Conservation (phyloP, 805 yeast species). For the Teunomyces gatunensis region DNA sequence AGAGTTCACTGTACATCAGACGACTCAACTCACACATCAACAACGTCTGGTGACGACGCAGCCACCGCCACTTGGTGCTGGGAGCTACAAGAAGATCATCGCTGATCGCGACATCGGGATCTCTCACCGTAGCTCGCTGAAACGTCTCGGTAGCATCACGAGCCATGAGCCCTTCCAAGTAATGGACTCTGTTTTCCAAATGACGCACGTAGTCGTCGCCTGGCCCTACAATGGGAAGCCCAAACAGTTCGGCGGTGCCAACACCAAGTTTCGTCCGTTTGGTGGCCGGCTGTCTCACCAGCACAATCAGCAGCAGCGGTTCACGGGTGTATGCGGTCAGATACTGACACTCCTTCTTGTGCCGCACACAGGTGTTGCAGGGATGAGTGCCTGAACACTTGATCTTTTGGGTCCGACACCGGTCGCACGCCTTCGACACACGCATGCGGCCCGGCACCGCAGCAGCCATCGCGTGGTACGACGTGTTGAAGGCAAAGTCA, state of each 20-base stretch:
- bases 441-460: conserved; percentile 23
- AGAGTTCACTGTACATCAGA: conserved; percentile 29
- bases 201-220: conserved; percentile 26
- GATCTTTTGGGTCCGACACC: conserved; percentile 54
- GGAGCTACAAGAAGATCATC: conserved; percentile 21
- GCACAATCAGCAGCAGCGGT: neutral
- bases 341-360: conserved; percentile 33
- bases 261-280: neutral
- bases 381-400: conserved; percentile 57
- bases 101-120: conserved; percentile 17
- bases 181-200: conserved; percentile 40
- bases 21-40: conserved; percentile 40
- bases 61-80: conserved; percentile 46
- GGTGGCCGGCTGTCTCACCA: neutral
- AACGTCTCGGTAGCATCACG: conserved; percentile 12
- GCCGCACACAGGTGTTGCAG: conserved; percentile 45
- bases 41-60: conserved; percentile 45
- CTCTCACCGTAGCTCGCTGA: conserved; percentile 12
- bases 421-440: conserved; percentile 54
- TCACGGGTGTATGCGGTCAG: conserved; percentile 6
- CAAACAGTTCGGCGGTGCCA: conserved; percentile 12
- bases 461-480: neutral
- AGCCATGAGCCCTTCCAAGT: conserved; percentile 34
- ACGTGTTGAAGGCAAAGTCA: neutral
- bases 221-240: conserved; percentile 17